phyloP scores from a whole-genome alignment of 2,329 filamentous ascomycete species.

The Aspergillus proliferans region DNA sequence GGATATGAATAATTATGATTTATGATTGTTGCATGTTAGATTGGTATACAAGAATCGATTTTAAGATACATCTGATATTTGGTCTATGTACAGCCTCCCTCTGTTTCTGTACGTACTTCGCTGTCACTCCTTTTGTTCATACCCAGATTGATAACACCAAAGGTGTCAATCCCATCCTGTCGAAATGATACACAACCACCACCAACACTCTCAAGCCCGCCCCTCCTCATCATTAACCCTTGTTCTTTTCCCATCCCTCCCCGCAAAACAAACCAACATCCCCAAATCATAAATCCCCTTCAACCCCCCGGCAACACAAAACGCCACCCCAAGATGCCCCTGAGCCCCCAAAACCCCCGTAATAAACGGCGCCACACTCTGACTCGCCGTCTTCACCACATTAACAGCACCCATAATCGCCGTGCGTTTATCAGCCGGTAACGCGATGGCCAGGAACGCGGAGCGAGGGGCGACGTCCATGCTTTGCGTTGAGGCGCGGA shows the following conservation, averaged over 20 bases:
- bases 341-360: constrained; percentile 58
- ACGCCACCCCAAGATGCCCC: constrained; percentile 55
- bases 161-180: too few relatives aligned
- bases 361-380: constrained; percentile 57
- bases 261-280: constrained; percentile 47
- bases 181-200: too few relatives aligned
- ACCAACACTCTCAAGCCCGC: too few relatives aligned
- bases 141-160: too few relatives aligned
- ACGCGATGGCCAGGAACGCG: constrained; percentile 61
- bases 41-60: too few relatives aligned
- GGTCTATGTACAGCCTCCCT: too few relatives aligned
- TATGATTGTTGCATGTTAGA: too few relatives aligned
- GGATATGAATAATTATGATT: too few relatives aligned
- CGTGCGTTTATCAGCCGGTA: constrained; percentile 61
- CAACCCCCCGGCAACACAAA: constrained; percentile 56
- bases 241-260: constrained; percentile 12
- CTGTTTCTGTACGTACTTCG: too few relatives aligned
- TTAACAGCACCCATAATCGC: constrained; percentile 67
- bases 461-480: constrained; percentile 68
- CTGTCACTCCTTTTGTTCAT: too few relatives aligned
- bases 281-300: constrained; percentile 58
- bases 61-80: too few relatives aligned
- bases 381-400: constrained; percentile 59
- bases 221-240: too few relatives aligned
- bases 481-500: constrained; percentile 56